Evolutionary conservation across 139 green algal genomes (phyloP).

Genomic region (Picochlorum sp.): DNA sequence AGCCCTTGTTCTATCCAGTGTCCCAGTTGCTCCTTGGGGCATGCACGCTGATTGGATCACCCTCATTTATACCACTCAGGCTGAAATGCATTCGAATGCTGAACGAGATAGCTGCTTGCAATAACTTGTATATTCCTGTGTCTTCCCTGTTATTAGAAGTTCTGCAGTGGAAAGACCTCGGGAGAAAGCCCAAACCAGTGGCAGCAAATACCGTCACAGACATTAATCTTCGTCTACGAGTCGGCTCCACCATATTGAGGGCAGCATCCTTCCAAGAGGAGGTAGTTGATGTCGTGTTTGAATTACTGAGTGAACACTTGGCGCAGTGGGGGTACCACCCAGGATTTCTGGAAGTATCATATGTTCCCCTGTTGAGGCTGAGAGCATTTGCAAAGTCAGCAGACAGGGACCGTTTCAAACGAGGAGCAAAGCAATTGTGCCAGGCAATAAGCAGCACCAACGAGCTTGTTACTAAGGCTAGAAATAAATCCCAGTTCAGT

Average conservation of each 20-base stretch:
- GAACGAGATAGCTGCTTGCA: constrained; percentile 41
- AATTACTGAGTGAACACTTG: constrained; percentile 74
- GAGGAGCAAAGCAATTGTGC: constrained; percentile 26
- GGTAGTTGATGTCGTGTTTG: constrained; percentile 59
- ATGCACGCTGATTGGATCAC: constrained; percentile 75
- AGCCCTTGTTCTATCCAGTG: constrained; percentile 80
- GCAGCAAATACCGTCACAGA: constrained; percentile 27
- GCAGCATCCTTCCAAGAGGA: constrained; percentile 68
- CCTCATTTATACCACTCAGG: constrained; percentile 82
- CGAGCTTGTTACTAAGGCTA: constrained; percentile 41
- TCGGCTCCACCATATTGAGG: constrained; percentile 42
- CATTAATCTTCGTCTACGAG: constrained; percentile 44
- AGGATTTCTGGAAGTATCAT: constrained; percentile 83
- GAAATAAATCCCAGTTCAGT: constrained; percentile 62
- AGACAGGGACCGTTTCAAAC: constrained; percentile 69
- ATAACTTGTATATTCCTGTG: constrained; percentile 66
- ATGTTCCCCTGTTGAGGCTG: constrained; percentile 57
- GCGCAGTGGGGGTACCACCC: constrained; percentile 62
- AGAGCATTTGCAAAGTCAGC: constrained; percentile 66
- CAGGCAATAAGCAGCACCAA: constrained; percentile 57
- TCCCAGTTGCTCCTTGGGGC: constrained; percentile 64
- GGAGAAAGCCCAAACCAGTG: constrained; percentile 15
- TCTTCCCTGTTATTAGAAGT: constrained; percentile 76
- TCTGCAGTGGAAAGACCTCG: constrained; percentile 60
- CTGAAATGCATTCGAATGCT: constrained; percentile 51